These are phyloP conservation scores for Comarum palustre DNA, from an alignment of 306 rosid genomes.

Conservation along the genomic window DNA sequence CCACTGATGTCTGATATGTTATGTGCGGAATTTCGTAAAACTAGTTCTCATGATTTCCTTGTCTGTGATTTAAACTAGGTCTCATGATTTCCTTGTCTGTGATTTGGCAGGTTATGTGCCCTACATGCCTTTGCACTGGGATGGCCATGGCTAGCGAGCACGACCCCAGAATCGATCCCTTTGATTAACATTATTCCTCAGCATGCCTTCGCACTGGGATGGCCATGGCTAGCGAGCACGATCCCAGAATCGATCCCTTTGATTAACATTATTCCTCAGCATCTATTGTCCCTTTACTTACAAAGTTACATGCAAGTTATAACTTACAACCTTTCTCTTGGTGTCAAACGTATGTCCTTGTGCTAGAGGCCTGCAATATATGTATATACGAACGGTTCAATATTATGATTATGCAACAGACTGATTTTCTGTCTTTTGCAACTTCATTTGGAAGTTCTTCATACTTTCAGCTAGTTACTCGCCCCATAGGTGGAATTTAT, in stretches of 20 bases:
- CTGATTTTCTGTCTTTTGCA: background rate
- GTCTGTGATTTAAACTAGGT: slow-evolving; percentile 15
- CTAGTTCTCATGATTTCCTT: background rate
- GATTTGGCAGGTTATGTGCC: slow-evolving; percentile 86
- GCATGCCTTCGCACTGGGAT: slow-evolving; percentile 85
- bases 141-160: slow-evolving; percentile 99
- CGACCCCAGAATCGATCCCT: slow-evolving; percentile 92
- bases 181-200: slow-evolving; percentile 43
- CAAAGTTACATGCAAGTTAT: no score
- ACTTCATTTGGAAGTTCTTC: background rate
- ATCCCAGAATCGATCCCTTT: slow-evolving; percentile 90
- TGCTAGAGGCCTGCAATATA: background rate
- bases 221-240: slow-evolving; percentile 99
- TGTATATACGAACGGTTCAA: slow-evolving; percentile 14
- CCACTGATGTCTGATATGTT: background rate
- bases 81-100: background rate
- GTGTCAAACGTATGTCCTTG: background rate
- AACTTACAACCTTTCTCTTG: background rate
- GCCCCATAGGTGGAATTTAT: background rate
- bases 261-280: slow-evolving; percentile 38
- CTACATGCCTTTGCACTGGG: slow-evolving; percentile 97
- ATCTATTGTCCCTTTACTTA: background rate
- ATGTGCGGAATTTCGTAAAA: no score
- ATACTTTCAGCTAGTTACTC: background rate
- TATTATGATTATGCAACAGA: background rate